phyloP scores from a whole-genome alignment of 805 yeast species.

The Jamesozyma jinghongensis region DNA sequence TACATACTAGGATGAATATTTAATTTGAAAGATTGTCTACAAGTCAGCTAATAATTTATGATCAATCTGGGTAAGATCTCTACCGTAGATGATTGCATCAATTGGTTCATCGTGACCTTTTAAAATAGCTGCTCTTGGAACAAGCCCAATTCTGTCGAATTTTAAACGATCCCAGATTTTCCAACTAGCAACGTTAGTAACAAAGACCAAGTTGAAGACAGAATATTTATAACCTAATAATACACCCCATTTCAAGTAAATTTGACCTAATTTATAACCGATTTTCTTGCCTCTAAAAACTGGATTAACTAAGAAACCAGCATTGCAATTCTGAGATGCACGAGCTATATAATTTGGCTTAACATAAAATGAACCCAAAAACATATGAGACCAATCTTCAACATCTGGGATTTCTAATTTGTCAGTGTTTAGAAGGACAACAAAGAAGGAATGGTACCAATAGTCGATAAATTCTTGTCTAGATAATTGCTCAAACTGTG shows the following conservation, averaged over 20 bases:
- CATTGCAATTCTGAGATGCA: constrained; percentile 81
- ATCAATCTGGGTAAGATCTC: constrained; percentile 36
- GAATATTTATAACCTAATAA: constrained; percentile 69
- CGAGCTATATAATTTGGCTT: constrained; percentile 84
- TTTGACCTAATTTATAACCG: constrained; percentile 60
- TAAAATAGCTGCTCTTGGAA: constrained; percentile 65
- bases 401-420: constrained; percentile 6
- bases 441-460: constrained; percentile 63
- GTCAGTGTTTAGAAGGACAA: constrained; percentile 46
- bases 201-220: constrained; percentile 83
- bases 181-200: constrained; percentile 64
- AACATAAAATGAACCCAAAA: constrained; percentile 68
- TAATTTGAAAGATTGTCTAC: background rate
- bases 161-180: constrained; percentile 79
- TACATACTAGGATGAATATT: too few relatives aligned
- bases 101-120: constrained; percentile 55
- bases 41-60: constrained; percentile 20
- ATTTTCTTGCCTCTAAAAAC: constrained; percentile 54
- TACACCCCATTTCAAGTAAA: constrained; percentile 67
- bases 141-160: constrained; percentile 66
- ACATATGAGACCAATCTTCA: constrained; percentile 38
- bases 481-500: constrained; percentile 38
- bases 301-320: constrained; percentile 67
- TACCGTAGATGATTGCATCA: constrained; percentile 75
- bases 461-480: constrained; percentile 47